Evolutionary conservation across 1,139 yeast species (phyloP).

Genomic region (Groenewaldozyma auringiensis): DNA sequence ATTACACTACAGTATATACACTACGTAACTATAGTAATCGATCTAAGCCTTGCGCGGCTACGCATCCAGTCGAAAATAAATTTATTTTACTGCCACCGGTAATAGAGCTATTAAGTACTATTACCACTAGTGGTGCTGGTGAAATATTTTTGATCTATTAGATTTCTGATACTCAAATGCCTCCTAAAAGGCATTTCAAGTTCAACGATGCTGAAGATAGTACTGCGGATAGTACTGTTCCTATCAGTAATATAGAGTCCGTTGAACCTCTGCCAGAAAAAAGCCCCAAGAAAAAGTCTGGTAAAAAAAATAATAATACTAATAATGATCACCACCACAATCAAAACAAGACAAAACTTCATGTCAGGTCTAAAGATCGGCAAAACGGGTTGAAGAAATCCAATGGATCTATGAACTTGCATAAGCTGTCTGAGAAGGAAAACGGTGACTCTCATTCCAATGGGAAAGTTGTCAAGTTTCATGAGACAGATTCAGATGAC

Average conservation of each 20-base stretch:
- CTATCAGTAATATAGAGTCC: too few relatives aligned
- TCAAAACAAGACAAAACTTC: background rate
- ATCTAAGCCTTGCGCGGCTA: too few relatives aligned
- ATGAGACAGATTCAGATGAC: conserved; percentile 32
- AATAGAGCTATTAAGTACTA: too few relatives aligned
- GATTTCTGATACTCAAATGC: conserved; percentile 17
- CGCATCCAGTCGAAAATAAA: too few relatives aligned
- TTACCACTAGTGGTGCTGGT: background rate
- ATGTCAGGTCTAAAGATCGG: background rate
- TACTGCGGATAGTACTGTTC: background rate
- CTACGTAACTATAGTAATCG: too few relatives aligned
- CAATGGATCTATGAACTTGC: background rate
- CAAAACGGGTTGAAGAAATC: conserved; percentile 2
- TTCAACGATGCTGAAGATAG: conserved; percentile 18
- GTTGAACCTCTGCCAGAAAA: background rate
- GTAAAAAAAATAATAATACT: background rate
- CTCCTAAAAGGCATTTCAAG: conserved; percentile 23
- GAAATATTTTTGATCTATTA: background rate
- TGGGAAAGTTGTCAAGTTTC: conserved; percentile 16
- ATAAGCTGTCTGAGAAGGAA: background rate
- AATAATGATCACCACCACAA: background rate
- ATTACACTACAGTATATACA: too few relatives aligned
- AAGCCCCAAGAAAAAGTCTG: background rate
- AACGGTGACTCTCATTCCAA: conserved; percentile 1
- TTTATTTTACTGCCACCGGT: too few relatives aligned